Base-by-base conservation (phyloP, 83 land plant genomes). In the Picea mariana region DNA sequence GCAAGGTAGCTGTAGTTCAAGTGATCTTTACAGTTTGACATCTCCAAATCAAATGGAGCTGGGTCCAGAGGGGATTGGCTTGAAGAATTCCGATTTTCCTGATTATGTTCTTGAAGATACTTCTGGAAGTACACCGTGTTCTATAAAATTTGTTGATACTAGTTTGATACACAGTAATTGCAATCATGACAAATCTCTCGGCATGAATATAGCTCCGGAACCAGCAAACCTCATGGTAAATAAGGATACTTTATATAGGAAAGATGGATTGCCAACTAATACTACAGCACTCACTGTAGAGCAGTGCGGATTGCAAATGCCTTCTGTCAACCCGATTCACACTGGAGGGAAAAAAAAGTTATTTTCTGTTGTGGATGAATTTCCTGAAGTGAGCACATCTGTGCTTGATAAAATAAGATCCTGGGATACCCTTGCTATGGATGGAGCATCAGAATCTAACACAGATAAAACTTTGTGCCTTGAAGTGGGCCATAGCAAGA, bases 41-140 rank as follows among this genome's bases (percentile, higher is more conserved):
- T 76, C 62, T 76, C 61, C 61, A 49, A 76, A 52, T 6, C n/a
- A 59, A 27, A 59, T 16, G 20, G 79, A 78, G 21, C 52, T 60
- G 63, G 42, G 26, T 4, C 31, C 26, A 2, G 42, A 78, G 79
- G 79, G 79, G 63, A 78, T 58, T 60, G 23, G 55, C 18, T 52
- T 55, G 16, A 76, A 52, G 61, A 76, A 4, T 76, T 3, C 55
- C 20, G 69, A 64, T 77, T 77, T 79, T 59, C 67, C 84, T 34
- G 68, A 82, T 62, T 62, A 77, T 77, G 1, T 47, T 31, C 27
- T 79, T 34, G 62, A 82, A 40, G 84, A 82, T 38, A 77, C 71
- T 21, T 82, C 71, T 82, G 84, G 31, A 59, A 82, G 71, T 52
- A 77, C 80, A 21, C 84, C 84, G 12, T 77, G 84, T 27, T 82